Percentiles rank a stretch among this genome's conserved stretches.
Conservation (phyloP, 768 basidiomycete species). For the Trichaptum fuscoviolaceum region DNA sequence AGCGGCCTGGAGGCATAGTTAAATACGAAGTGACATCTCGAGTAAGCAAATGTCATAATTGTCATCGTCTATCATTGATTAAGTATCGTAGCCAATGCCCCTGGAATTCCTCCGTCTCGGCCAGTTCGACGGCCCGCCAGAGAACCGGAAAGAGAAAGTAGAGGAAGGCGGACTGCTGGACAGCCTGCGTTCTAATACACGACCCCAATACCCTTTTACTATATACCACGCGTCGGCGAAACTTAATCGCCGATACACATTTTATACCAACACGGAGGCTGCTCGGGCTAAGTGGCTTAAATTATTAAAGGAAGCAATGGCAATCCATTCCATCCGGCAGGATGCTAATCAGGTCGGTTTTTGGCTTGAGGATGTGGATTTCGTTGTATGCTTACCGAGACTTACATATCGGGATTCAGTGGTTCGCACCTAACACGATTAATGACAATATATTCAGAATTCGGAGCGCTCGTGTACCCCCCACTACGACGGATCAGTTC, state of each 20-base stretch:
- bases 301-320: conserved; percentile 56
- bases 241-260: conserved; percentile 58
- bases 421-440: conserved; percentile 56
- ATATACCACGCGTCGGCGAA: conserved; percentile 64
- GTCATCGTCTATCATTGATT: conserved; percentile 10
- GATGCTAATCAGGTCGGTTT: conserved; percentile 66
- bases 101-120: conserved; percentile 73
- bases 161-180: conserved; percentile 58
- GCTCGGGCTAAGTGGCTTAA: conserved; percentile 59
- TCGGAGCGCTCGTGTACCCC: conserved; percentile 29
- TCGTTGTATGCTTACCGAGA: neutral
- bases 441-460: conserved; percentile 60
- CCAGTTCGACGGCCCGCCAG: conserved; percentile 53
- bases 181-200: conserved; percentile 43
- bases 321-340: conserved; percentile 54
- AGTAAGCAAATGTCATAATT: conserved; percentile 35
- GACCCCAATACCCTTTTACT: conserved; percentile 69
- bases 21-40: conserved; percentile 58
- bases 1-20: conserved; percentile 38
- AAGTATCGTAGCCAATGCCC: conserved; percentile 58
- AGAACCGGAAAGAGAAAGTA: conserved; percentile 55
- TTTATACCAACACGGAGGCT: conserved; percentile 57
- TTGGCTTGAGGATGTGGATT: conserved; percentile 1
- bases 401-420: conserved; percentile 34
- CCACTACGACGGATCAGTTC: conserved; percentile 27